Conservation (phyloP, 306 rosid species). For the Luffa acutangula region DNA sequence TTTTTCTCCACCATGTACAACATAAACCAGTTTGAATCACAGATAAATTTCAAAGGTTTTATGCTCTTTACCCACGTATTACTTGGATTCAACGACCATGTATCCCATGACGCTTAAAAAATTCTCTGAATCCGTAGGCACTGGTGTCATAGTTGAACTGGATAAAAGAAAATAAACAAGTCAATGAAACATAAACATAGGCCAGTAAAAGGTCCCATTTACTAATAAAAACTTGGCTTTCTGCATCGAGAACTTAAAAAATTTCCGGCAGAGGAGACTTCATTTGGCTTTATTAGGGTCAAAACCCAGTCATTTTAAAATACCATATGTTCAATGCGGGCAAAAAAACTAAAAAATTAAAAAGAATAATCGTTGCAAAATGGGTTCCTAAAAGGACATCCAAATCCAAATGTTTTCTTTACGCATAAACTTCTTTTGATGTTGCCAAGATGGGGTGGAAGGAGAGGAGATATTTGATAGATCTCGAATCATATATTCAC, state of each 20-base stretch:
- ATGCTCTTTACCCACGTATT: conserved; percentile 3
- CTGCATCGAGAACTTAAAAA: neutral
- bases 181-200: neutral
- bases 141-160: conserved; percentile 74
- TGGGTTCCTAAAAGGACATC: neutral
- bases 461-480: neutral
- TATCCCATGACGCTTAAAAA: conserved; percentile 70
- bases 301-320: neutral
- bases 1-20: neutral
- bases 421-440: neutral
- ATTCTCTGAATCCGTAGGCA: conserved; percentile 84
- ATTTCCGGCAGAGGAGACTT: neutral
- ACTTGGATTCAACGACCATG: conserved; percentile 32
- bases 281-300: neutral
- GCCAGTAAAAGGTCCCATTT: neutral
- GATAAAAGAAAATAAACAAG: conserved; percentile 17
- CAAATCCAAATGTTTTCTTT: neutral
- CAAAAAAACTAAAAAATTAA: neutral
- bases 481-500: too few species aligned
- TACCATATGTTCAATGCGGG: neutral
- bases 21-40: neutral
- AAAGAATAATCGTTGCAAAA: neutral
- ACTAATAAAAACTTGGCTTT: neutral
- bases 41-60: neutral
- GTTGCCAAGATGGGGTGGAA: neutral